Base-by-base conservation (phyloP, 2,329 filamentous ascomycete genomes). In the Aaosphaeria pasadenensis region DNA sequence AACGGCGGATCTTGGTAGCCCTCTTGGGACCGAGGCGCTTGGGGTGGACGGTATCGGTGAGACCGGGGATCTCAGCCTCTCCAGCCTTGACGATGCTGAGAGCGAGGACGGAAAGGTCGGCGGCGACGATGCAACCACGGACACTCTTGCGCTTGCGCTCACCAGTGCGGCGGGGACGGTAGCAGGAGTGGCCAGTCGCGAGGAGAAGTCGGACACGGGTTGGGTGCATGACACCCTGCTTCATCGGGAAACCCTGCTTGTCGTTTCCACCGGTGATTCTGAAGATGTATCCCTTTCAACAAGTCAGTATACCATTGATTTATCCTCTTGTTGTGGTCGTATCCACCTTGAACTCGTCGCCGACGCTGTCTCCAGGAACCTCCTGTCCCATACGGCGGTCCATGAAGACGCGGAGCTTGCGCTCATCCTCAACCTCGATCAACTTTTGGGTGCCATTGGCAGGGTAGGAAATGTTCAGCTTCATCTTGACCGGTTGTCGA, bases 241-340 rank as follows among this genome's bases (percentile, higher is more conserved):
- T 99, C 94, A 99, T 99, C 69, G 94, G 94, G 86, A 99, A 99
- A 83, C 94, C 94, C 85, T 99, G 95, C 90, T 99, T 99, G 89
- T 99, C 94, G 88, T 99, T 99, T 75, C 95, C 94, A 74, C 94
- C 95, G 71, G 94, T 99, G 83, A 99, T 97, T 76, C 86, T 88
- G 87, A 99, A 91, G 82, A 99, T 87, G 84, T 99, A 99, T 78
- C 94, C 94, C 85, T 24, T 24, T 24, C 2, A 24, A 24, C 17
- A 24, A 24, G 17, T 24, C 17, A 24, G 17, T 24, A 24, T 24
- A 24, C 17, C 17, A 24, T 24, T 24, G 17, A 24, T 24, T 24
- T 24, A 24, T 24, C 17, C 17, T 24, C 17, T 24, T 24, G 17
- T 24, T 24, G 17, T 24, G 17, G 17, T 24, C 3, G 17, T 24